Conservation (phyloP, 371 early-diverging fungal species). For the Mucor saturninus region DNA sequence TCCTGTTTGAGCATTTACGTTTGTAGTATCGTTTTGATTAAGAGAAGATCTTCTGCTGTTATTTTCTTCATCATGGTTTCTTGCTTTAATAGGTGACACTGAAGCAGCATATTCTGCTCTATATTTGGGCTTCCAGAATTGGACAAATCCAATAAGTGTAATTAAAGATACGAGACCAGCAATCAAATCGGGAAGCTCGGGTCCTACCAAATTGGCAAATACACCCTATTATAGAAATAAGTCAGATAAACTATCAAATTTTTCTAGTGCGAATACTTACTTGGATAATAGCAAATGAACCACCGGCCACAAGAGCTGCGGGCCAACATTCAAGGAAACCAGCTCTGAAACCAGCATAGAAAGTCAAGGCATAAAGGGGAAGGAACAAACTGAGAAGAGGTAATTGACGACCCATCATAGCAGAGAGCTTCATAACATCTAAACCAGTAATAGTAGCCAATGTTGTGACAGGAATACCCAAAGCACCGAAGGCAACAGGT, state of each 20-base stretch:
- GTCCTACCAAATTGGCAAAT: constrained; percentile 52
- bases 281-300: constrained; percentile 54
- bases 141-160: constrained; percentile 43
- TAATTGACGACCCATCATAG: constrained; percentile 57
- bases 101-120: constrained; percentile 43
- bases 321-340: constrained; percentile 59
- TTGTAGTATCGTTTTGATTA: neutral
- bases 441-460: constrained; percentile 48
- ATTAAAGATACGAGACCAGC: constrained; percentile 50
- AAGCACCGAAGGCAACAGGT: constrained; percentile 54
- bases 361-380: constrained; percentile 45
- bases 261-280: constrained; percentile 1
- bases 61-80: constrained; percentile 20
- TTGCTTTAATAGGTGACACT: constrained; percentile 1
- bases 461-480: constrained; percentile 55
- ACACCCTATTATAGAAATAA: constrained; percentile 22
- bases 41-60: neutral
- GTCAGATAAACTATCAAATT: neutral
- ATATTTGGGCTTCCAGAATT: constrained; percentile 55
- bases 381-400: constrained; percentile 51
- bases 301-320: constrained; percentile 42
- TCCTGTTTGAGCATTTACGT: neutral
- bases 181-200: constrained; percentile 55
- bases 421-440: constrained; percentile 39
- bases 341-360: constrained; percentile 46